Base-by-base conservation (phyloP, 2,329 filamentous ascomycete genomes). In the Penicillium sp. region DNA sequence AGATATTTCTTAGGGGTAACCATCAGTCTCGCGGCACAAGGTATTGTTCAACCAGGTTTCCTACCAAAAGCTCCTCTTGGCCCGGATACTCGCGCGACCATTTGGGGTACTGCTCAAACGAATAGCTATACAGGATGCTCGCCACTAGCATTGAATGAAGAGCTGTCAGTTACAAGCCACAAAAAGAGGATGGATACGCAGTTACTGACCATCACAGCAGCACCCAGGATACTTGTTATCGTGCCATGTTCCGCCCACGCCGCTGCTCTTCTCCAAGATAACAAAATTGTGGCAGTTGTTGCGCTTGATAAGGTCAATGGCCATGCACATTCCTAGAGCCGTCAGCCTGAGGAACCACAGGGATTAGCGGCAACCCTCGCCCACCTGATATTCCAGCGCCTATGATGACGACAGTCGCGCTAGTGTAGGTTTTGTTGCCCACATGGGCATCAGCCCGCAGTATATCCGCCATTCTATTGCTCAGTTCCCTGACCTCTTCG, bases 31-130 rank as follows among this genome's bases (percentile, higher is more conserved):
- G 15, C 9, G 13, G n/a, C 21, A 30, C 29, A 5, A 11, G 7
- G 15, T 9, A 7, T 15, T n/a, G n/a, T 1, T 51, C 9, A 13
- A 29, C 9, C 13, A 41, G 9, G 11, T 41, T 31, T 26, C 58
- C 11, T 51, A 61, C 79, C 45, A 86, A 75, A 23, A 88, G 86
- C 69, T 88, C 86, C 69, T 87, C 84, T 67, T 88, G 86, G 0
- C 84, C 83, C 0, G 86, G 83, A 67, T 86, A 88, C 59, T 85
- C 80, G 21, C 84, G 76, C 0, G 83, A 82, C 86, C 86, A 87
- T 65, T 83, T 78, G 3, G 84, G 76, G 58, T 87, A 88, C 57
- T 86, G 85, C 46, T 84, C 85, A 67, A 88, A 89, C 5, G 84
- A 87, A 71, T 83, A 87, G 50, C 81, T 85, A 74, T 88, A 88